phyloP scores from a whole-genome alignment of 768 basidiomycete species.

The Termitomyces sp. region DNA sequence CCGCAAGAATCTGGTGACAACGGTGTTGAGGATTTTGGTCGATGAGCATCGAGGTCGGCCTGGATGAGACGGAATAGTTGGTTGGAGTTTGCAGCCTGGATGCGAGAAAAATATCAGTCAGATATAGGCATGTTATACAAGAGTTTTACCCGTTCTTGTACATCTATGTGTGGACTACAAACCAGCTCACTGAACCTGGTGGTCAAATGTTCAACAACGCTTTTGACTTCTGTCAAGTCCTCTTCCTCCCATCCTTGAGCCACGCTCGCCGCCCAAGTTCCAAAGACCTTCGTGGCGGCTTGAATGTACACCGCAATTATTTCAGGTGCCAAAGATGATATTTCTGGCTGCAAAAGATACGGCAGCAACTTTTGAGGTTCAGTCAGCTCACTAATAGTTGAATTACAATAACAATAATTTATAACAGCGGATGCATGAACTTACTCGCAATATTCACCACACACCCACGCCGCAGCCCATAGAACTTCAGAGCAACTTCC shows the following conservation, averaged over 20 bases:
- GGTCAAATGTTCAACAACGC: constrained; percentile 56
- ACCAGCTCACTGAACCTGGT: constrained; percentile 54
- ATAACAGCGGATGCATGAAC: constrained; percentile 18
- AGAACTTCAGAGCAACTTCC: constrained; percentile 80
- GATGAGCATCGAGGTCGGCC: constrained; percentile 60
- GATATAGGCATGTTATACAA: neutral
- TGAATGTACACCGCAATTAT: constrained; percentile 79
- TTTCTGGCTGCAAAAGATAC: constrained; percentile 58
- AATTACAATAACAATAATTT: constrained; percentile 5
- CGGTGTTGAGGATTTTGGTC: constrained; percentile 29
- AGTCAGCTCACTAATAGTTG: constrained; percentile 47
- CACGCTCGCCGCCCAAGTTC: constrained; percentile 72
- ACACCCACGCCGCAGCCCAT: constrained; percentile 96
- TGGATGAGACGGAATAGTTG: constrained; percentile 73
- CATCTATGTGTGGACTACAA: constrained; percentile 68
- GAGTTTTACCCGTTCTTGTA: constrained; percentile 76
- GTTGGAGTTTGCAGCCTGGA: constrained; percentile 73
- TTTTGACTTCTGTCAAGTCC: constrained; percentile 56
- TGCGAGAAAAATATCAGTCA: constrained; percentile 4
- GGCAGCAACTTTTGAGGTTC: constrained; percentile 72
- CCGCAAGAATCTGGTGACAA: constrained; percentile 34
- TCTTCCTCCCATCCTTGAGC: constrained; percentile 77
- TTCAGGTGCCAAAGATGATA: constrained; percentile 52
- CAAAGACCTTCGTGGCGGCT: constrained; percentile 82
- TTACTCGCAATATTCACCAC: constrained; percentile 90